A percentile compares a stretch with the other conserved stretches of the same genome.
phyloP scores from a whole-genome alignment of 1,139 yeast genomes.

The Sugiyamaella sp. region DNA sequence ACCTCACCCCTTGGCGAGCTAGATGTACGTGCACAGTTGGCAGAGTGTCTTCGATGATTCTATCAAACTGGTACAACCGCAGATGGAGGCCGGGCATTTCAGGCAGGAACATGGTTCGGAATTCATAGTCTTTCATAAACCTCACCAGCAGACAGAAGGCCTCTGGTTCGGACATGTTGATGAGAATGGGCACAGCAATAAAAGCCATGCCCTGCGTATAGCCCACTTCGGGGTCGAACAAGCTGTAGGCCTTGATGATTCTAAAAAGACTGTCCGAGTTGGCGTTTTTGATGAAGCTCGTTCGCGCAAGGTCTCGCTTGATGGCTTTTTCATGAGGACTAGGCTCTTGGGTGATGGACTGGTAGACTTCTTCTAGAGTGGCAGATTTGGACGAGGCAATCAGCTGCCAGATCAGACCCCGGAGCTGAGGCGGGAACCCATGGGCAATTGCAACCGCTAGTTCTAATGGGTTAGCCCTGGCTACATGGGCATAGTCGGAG shows the following conservation, averaged over 20 bases:
- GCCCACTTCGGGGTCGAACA: conserved; percentile 91
- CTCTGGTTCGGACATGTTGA: conserved; percentile 81
- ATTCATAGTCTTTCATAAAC: conserved; percentile 80
- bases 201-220: conserved; percentile 98
- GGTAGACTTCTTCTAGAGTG: conserved; percentile 68
- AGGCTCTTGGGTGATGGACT: conserved; percentile 53
- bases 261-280: conserved; percentile 63
- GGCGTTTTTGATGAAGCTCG: conserved; percentile 68
- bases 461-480: conserved; percentile 60
- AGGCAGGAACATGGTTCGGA: conserved; percentile 76
- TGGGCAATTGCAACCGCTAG: conserved; percentile 62
- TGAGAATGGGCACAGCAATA: conserved; percentile 77
- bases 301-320: conserved; percentile 78
- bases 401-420: conserved; percentile 93
- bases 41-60: conserved; percentile 68
- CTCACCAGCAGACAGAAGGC: conserved; percentile 80
- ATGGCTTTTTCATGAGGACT: conserved; percentile 78
- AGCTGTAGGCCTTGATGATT: conserved; percentile 80
- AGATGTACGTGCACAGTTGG: conserved; percentile 77
- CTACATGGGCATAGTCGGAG: conserved; percentile 69
- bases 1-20: conserved; percentile 78
- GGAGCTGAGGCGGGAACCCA: conserved; percentile 82
- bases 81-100: conserved; percentile 94
- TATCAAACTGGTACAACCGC: conserved; percentile 83
- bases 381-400: conserved; percentile 79